A percentile compares a stretch with the other conserved stretches of the same genome.
Conservation (phyloP, 2,329 filamentous ascomycete genomes). For the Ascochyta lentis region DNA sequence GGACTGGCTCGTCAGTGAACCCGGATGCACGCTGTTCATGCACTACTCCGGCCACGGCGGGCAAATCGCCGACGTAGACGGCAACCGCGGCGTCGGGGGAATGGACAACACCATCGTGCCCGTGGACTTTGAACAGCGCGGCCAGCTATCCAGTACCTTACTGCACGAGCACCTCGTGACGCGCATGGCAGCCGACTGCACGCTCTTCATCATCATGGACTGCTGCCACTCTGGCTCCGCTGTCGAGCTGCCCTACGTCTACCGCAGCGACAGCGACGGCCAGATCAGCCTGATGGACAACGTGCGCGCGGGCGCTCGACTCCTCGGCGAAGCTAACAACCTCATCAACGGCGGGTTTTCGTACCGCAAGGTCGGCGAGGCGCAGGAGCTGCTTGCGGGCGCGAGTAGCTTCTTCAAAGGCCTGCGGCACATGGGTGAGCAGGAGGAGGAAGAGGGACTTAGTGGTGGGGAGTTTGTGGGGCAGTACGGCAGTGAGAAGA, state of each 20-base stretch:
- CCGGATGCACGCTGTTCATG: constrained; percentile 61
- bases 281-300: constrained; percentile 64
- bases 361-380: constrained; percentile 59
- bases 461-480: constrained; percentile 48
- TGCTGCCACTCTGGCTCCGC: constrained; percentile 68
- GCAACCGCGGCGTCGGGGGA: constrained; percentile 40
- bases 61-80: constrained; percentile 57
- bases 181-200: constrained; percentile 57
- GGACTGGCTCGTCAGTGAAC: constrained; percentile 63
- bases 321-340: constrained; percentile 58
- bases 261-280: constrained; percentile 63
- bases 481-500: constrained; percentile 55
- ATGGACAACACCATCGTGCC: constrained; percentile 62
- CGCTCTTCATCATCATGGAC: constrained; percentile 65
- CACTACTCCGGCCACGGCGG: constrained; percentile 67
- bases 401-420: constrained; percentile 63
- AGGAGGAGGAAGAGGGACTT: constrained; percentile 55
- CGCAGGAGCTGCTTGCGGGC: constrained; percentile 60
- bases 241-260: constrained; percentile 65
- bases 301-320: constrained; percentile 57
- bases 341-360: constrained; percentile 60
- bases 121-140: constrained; percentile 59
- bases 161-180: constrained; percentile 62
- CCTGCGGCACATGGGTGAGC: constrained; percentile 55
- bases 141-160: constrained; percentile 61